Percentiles rank a stretch among this genome's conserved stretches.
Conservation (phyloP, 2,329 filamentous ascomycete genomes). For the Trichoderma lentiforme region DNA sequence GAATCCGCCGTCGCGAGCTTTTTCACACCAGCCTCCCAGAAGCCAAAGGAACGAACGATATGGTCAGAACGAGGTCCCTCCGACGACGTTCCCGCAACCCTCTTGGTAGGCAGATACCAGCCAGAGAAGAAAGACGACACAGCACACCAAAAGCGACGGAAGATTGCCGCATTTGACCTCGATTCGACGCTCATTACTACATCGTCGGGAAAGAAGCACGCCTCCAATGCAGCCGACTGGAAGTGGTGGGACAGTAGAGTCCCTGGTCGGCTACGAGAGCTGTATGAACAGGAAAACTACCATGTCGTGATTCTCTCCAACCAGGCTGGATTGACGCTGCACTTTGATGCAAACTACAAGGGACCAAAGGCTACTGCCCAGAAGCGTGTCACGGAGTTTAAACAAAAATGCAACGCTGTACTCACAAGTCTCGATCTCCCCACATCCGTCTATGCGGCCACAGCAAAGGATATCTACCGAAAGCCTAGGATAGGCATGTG, state of each 20-base stretch:
- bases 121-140: constrained; percentile 38
- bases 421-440: constrained; percentile 72
- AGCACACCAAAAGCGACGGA: constrained; percentile 41
- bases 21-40: constrained; percentile 84
- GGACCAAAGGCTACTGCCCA: constrained; percentile 55
- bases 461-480: constrained; percentile 73
- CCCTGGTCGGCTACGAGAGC: constrained; percentile 60
- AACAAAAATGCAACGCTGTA: constrained; percentile 70
- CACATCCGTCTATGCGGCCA: constrained; percentile 80
- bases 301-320: constrained; percentile 81
- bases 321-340: constrained; percentile 77
- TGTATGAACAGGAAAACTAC: constrained; percentile 69
- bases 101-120: constrained; percentile 73
- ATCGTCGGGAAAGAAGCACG: constrained; percentile 76
- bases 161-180: constrained; percentile 70
- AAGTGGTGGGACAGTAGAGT: constrained; percentile 85
- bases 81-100: constrained; percentile 49
- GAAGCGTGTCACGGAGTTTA: constrained; percentile 74
- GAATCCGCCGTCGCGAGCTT: constrained; percentile 74
- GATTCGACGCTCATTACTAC: constrained; percentile 86
- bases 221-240: constrained; percentile 73
- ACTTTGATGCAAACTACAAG: constrained; percentile 65
- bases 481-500: constrained; percentile 93
- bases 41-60: constrained; percentile 68
- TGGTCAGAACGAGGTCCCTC: constrained; percentile 66